Percentiles rank a stretch among this genome's conserved stretches.
These are phyloP conservation scores for Mallotus nudiflorus DNA, from an alignment of 345 rosid genomes.

Conservation along the genomic window DNA sequence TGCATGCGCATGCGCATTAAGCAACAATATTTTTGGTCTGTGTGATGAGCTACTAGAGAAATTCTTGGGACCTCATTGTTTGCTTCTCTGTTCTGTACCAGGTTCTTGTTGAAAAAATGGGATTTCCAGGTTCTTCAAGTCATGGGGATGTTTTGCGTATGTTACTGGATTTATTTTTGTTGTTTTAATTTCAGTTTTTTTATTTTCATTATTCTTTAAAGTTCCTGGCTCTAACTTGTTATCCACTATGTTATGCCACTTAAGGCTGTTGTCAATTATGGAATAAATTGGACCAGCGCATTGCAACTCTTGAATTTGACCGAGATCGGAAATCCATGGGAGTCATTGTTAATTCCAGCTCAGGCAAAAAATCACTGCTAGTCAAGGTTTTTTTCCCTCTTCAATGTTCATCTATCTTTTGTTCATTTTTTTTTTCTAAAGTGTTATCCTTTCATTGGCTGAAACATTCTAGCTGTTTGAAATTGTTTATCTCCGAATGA, in stretches of 20 bases:
- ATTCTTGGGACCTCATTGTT: conserved; percentile 8
- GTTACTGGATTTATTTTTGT: conserved; percentile 16
- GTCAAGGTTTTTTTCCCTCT: conserved; percentile 57
- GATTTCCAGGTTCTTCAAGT: conserved; percentile 57
- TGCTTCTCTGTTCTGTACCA: conserved; percentile 26
- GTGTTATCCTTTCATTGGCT: background rate
- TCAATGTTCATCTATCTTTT: background rate
- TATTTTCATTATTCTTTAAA: background rate
- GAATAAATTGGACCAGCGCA: conserved; percentile 67
- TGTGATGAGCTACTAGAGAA: conserved; percentile 5
- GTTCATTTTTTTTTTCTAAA: background rate
- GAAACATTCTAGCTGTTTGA: too few species aligned
- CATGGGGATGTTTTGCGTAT: conserved; percentile 52
- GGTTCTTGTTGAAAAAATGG: conserved; percentile 98
- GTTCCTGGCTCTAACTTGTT: background rate
- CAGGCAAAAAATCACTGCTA: conserved; percentile 66
- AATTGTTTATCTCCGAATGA: background rate
- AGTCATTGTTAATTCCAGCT: conserved; percentile 79
- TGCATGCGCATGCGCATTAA: background rate
- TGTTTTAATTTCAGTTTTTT: background rate
- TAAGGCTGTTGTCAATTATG: conserved; percentile 71
- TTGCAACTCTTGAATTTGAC: conserved; percentile 96
- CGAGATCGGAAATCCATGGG: conserved; percentile 97
- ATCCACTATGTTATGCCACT: background rate
- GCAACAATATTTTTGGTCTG: conserved; percentile 15